Conservation (phyloP, 345 rosid species). For the Nasturtium officinale region DNA sequence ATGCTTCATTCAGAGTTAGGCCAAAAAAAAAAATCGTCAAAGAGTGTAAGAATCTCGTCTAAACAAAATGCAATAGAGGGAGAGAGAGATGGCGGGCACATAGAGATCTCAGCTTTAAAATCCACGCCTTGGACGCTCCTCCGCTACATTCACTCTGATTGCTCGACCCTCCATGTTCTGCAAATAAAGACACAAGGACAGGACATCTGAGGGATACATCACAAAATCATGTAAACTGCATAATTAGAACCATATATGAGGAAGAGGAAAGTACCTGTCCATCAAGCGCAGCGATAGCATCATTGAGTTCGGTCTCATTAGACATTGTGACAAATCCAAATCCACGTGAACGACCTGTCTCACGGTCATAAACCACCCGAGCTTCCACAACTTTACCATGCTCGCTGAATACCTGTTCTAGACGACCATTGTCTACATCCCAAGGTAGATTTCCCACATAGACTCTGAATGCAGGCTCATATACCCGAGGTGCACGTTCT, state of each 20-base stretch:
- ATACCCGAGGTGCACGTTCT: constrained; percentile 62
- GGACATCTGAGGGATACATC: not conserved
- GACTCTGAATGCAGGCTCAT: constrained; percentile 56
- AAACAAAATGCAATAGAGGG: constrained; percentile 33
- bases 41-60: constrained; percentile 40
- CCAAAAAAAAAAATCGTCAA: constrained; percentile 37
- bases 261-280: constrained; percentile 64
- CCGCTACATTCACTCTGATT: constrained; percentile 84
- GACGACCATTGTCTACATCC: constrained; percentile 72
- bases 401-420: constrained; percentile 84
- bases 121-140: constrained; percentile 72
- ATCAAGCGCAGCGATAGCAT: constrained; percentile 90
- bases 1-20: constrained; percentile 31
- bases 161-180: constrained; percentile 93
- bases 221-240: not conserved
- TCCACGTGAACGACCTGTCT: constrained; percentile 92
- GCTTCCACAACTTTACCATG: constrained; percentile 87
- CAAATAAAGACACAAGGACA: constrained; percentile 26
- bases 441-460: constrained; percentile 91
- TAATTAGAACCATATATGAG: not conserved
- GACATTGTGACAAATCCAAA: constrained; percentile 93
- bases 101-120: constrained; percentile 46
- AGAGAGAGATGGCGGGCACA: constrained; percentile 7
- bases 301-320: constrained; percentile 70
- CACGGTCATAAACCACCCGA: constrained; percentile 80